Conservation (phyloP, 2,329 filamentous ascomycete species). For the Calonectria honghensis region DNA sequence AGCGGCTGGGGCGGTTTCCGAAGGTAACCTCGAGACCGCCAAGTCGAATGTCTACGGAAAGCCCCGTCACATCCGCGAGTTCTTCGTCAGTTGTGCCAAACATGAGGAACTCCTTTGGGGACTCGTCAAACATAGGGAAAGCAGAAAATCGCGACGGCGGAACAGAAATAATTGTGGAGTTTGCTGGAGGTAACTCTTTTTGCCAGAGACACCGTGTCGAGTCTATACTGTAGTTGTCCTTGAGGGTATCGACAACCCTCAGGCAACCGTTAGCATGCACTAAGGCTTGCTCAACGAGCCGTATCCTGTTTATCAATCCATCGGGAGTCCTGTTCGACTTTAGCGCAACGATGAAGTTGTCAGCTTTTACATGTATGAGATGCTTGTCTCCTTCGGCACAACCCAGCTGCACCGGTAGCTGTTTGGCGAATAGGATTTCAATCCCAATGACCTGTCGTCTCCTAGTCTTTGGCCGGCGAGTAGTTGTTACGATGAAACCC, state of each 20-base stretch:
- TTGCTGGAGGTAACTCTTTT: slow-evolving; percentile 8
- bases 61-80: not conserved
- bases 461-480: not conserved
- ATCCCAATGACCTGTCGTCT: slow-evolving; percentile 7
- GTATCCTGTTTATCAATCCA: not conserved
- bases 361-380: not conserved
- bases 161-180: not conserved
- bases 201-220: slow-evolving; percentile 25
- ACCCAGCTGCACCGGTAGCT: slow-evolving; percentile 2
- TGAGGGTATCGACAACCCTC: slow-evolving; percentile 14
- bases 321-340: not conserved
- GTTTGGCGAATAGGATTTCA: slow-evolving; percentile 13
- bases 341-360: slow-evolving; percentile 7
- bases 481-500: slow-evolving; percentile 25
- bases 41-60: slow-evolving; percentile 24
- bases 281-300: slow-evolving; percentile 2
- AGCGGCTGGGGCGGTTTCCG: slow-evolving; percentile 6
- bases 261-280: not conserved
- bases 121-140: not conserved
- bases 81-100: slow-evolving; percentile 31
- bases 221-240: slow-evolving; percentile 3
- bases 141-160: not conserved
- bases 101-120: slow-evolving; percentile 29
- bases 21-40: slow-evolving; percentile 32
- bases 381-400: slow-evolving; percentile 15